A percentile compares a stretch with the other conserved stretches of the same genome.
Evolutionary conservation across 148 eudicot species (phyloP).

Genomic region (Camellia granthamiana): DNA sequence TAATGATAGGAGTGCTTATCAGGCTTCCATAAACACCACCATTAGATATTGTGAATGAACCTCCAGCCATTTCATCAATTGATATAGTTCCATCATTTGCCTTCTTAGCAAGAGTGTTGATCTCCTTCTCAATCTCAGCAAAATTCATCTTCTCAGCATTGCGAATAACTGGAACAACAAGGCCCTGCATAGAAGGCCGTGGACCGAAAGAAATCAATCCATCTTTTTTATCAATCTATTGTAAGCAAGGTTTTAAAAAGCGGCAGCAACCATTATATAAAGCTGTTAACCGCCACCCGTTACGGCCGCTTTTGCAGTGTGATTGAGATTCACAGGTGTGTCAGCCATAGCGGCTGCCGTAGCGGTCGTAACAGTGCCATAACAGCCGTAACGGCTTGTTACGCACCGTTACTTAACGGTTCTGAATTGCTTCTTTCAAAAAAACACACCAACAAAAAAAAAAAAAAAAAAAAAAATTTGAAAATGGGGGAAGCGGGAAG

Average conservation of each 20-base stretch:
- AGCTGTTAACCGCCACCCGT: too few relatives aligned
- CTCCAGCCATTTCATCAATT: conserved; percentile 94
- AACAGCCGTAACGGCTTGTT: too few relatives aligned
- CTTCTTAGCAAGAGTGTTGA: conserved; percentile 78
- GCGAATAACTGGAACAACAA: conserved; percentile 89
- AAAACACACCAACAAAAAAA: too few relatives aligned
- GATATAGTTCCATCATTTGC: conserved; percentile 79
- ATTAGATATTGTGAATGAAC: conserved; percentile 84
- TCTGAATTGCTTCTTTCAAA: too few relatives aligned
- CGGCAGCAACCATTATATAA: too few relatives aligned
- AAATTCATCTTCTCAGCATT: conserved; percentile 78
- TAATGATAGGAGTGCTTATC: conserved; percentile 88
- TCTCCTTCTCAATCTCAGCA: conserved; percentile 85
- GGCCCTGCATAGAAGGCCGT: conserved; percentile 43
- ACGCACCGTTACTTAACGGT: too few relatives aligned
- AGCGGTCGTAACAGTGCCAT: too few relatives aligned
- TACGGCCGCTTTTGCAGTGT: too few relatives aligned
- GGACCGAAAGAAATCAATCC: background rate
- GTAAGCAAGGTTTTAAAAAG: background rate
- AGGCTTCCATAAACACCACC: conserved; percentile 98
- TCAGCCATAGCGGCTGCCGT: too few relatives aligned
- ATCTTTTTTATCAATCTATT: background rate
- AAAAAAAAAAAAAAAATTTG: too few relatives aligned
- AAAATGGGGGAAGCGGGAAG: too few relatives aligned
- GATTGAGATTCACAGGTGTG: too few relatives aligned